These are phyloP conservation scores for Yamadazyma sp. DNA, from an alignment of 1,139 yeast species.

Conservation along the genomic window DNA sequence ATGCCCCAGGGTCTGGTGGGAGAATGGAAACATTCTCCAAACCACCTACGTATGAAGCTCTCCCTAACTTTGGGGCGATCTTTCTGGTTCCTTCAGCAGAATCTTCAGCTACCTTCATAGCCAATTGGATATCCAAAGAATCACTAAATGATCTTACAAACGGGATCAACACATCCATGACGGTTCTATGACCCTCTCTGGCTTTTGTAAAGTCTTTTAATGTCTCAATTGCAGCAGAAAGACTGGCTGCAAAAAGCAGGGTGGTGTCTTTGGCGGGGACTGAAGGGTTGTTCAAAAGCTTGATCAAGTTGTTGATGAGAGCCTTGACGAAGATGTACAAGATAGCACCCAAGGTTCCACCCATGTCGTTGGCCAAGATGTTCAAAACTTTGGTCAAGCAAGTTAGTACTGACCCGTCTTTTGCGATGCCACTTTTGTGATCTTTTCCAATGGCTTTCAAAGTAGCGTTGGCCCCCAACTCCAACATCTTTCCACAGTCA, in stretches of 20 bases:
- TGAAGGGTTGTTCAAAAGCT: constrained; percentile 13
- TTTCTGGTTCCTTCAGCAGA: constrained; percentile 45
- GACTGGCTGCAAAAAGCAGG: constrained; percentile 29
- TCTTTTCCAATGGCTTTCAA: constrained; percentile 27
- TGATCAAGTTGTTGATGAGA: constrained; percentile 32
- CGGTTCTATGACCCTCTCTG: constrained; percentile 50
- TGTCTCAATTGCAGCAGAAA: constrained; percentile 30
- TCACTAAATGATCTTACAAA: constrained; percentile 33
- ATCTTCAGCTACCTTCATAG: constrained; percentile 33
- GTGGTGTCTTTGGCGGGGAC: constrained; percentile 11
- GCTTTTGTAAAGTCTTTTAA: constrained; percentile 47
- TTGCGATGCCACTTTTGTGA: constrained; percentile 16
- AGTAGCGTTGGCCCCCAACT: constrained; percentile 43
- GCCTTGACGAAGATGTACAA: constrained; percentile 48
- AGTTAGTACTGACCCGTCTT: constrained; percentile 20
- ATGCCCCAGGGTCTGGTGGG: constrained; percentile 51
- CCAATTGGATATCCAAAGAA: constrained; percentile 24
- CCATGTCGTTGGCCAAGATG: constrained; percentile 50
- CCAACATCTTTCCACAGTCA: constrained; percentile 51
- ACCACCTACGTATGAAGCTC: constrained; percentile 48
- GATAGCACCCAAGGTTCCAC: constrained; percentile 56
- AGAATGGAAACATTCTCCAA: constrained; percentile 23
- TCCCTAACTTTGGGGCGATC: constrained; percentile 43
- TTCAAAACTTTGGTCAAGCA: constrained; percentile 37
- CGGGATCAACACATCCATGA: constrained; percentile 55